phyloP scores from a whole-genome alignment of 768 basidiomycete genomes.

The Mycena vitilis region DNA sequence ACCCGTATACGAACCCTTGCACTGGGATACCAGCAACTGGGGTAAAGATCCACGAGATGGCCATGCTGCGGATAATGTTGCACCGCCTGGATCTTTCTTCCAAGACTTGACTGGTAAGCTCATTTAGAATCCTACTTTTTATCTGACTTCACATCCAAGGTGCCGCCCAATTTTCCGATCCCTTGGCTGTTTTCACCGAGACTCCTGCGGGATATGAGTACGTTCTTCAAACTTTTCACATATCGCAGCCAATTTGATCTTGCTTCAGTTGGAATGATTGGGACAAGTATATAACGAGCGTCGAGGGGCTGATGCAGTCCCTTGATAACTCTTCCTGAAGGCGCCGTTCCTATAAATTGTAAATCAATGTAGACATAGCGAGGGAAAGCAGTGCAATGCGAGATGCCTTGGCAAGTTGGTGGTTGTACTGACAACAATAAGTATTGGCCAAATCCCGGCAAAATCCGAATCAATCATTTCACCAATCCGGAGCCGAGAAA shows the following conservation, averaged over 20 bases:
- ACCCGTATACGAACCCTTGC: constrained; percentile 27
- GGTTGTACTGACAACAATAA: too few relatives aligned
- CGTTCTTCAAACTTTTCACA: background rate
- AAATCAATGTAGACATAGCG: too few relatives aligned
- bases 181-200: constrained; percentile 8
- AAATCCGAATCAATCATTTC: too few relatives aligned
- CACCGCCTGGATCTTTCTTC: background rate
- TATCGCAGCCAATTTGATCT: background rate
- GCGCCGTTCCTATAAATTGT: background rate
- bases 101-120: background rate
- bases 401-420: too few relatives aligned
- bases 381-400: too few relatives aligned
- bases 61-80: background rate
- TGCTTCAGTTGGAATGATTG: constrained; percentile 32
- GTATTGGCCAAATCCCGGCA: too few relatives aligned
- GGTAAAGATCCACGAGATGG: background rate
- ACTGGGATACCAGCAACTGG: constrained; percentile 17
- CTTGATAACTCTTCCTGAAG: constrained; percentile 6
- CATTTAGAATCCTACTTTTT: background rate
- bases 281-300: constrained; percentile 32
- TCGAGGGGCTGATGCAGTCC: constrained; percentile 30
- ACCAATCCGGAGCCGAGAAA: too few relatives aligned
- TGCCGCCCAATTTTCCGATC: background rate
- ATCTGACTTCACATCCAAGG: background rate
- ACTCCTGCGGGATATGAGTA: constrained; percentile 34